Base-by-base conservation (phyloP, 2,329 filamentous ascomycete genomes). In the Aspergillus terreus region DNA sequence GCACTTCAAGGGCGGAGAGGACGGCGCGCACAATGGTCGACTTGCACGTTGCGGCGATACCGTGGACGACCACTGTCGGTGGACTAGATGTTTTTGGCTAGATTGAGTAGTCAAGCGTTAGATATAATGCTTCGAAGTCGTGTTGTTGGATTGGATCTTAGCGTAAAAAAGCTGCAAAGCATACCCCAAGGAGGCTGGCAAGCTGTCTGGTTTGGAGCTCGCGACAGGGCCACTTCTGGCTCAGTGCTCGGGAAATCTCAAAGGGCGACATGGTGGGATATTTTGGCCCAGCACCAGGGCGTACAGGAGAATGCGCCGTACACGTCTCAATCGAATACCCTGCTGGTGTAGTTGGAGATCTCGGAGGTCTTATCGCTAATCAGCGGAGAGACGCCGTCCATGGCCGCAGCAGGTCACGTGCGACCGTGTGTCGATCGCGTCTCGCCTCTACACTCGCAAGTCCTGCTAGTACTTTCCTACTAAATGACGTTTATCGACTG, bases 11-110 rank as follows among this genome's bases (percentile, higher is more conserved):
- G 30, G 82, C 78, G 10, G 78, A 79, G 15, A 95, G 79, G 14
- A 90, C 79, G 3, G 79, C 77, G 51, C 78, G 77, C 3, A 86
- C 77, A 46, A 96, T 80, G 44, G 82, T 82, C 30, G 84, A 89
- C 74, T 97, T 97, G 38, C 91, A 92, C 0, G 92, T 95, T 2
- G 90, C 87, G 63, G 92, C 85, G 27, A 91, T 83, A 46, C 94
- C 94, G 69, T 97, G 85, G 45, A 95, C 71, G 19, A 96, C 84
- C 10, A 96, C 70, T 54, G 88, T 88, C 10, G 83, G 77, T 51
- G 87, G 88, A 51, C 83, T 85, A 27, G 88, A 85, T n/a, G 85
- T 56, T 14, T 51, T 35, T 40, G 65, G 63, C 71, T 75, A 51
- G 42, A 25, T 4, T 14, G 35, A 11, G 27, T 11, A 30, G 27